phyloP scores from a whole-genome alignment of 805 yeast species.

The Babjeviella inositovora region DNA sequence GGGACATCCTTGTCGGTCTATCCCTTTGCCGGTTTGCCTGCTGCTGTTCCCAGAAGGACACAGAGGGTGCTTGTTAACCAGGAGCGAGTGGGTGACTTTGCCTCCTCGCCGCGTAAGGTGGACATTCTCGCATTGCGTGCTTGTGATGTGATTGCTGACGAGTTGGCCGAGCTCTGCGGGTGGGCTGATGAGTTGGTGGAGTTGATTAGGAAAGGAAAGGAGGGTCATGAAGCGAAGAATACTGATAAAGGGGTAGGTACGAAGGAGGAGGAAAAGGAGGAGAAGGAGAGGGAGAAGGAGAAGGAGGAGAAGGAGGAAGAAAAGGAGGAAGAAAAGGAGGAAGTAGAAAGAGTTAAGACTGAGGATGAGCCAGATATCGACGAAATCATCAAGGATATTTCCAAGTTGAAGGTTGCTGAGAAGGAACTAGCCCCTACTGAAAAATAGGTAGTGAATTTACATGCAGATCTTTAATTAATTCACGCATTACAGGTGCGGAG shows the following conservation, averaged over 20 bases:
- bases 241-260: slow-evolving; percentile 2
- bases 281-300: slow-evolving; percentile 9
- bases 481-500: not conserved
- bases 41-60: slow-evolving; percentile 31
- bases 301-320: slow-evolving; percentile 8
- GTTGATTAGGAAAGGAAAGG: slow-evolving; percentile 14
- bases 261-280: slow-evolving; percentile 3
- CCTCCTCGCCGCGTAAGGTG: slow-evolving; percentile 27
- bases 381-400: not conserved
- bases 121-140: slow-evolving; percentile 49
- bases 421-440: not conserved
- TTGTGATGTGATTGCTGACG: slow-evolving; percentile 42
- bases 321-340: slow-evolving; percentile 3
- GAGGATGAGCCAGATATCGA: not conserved
- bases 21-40: slow-evolving; percentile 80
- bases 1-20: slow-evolving; percentile 85
- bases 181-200: slow-evolving; percentile 43
- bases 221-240: slow-evolving; percentile 3
- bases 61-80: slow-evolving; percentile 57
- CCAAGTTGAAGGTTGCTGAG: not conserved
- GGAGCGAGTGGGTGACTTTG: slow-evolving; percentile 66
- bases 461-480: not conserved
- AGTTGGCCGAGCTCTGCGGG: slow-evolving; percentile 36
- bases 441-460: not conserved
- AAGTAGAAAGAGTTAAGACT: slow-evolving; percentile 3